Evolutionary conservation across 345 rosid species (phyloP), one percentile per base, ranked within the genome.

Genomic region (Aethionema arabicum): DNA sequence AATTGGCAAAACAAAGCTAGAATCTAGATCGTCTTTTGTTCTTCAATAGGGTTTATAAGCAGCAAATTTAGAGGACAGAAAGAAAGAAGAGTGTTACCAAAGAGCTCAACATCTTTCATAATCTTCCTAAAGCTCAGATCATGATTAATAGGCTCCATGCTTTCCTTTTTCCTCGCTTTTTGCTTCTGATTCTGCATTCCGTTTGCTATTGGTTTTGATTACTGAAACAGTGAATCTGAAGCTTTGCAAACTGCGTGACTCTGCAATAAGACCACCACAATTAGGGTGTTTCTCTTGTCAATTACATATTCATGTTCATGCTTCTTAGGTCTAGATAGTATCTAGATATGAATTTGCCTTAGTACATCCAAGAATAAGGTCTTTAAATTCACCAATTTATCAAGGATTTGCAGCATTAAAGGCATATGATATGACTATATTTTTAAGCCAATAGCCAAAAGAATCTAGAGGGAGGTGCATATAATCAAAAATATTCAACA

Each of bases 41-140:
- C 27, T 21, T 21, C 27, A 21, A 21, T 21, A 21, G 27, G 27
- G 27, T 21, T 21, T 29, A 15, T 7, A 56, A 1, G 33, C 8
- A 38, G 29, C 9, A 1, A 46, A 21, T 21, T 21, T 21, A 21
- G 27, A 21, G 27, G 27, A 21, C 2, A 21, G 11, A 8, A 48
- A 16, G 21, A 11, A 4, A 13, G 6, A 4, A 35, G 31, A 21
- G 9, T 27, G 13, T 59, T 77, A 79, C 86, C 73, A 9, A 79
- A 68, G 56, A 32, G 56, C 61, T 68, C 54, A 45, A 82, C 77
- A 66, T 82, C 86, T 61, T 79, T 75, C 79, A 82, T 70, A 50
- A 82, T 79, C 4, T 67, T 56, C 61, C 43, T 70, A 10, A 82
- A 65, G 58, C 70, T 73, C 59, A 75, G 6, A 4, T 72, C 52